Conservation (phyloP, 805 yeast species). For the Myxozyma monticola region DNA sequence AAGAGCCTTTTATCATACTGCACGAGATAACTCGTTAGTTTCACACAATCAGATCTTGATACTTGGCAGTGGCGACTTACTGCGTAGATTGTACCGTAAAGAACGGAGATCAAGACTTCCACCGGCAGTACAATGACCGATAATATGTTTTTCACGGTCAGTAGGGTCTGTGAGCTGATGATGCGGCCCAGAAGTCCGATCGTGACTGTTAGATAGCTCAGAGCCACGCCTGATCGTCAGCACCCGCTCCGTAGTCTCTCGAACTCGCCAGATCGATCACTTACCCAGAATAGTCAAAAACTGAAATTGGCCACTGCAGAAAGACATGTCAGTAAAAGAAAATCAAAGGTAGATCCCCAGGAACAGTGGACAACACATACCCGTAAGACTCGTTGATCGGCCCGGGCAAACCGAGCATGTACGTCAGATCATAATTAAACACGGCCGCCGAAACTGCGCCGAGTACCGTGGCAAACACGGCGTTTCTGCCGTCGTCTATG, state of each 20-base stretch:
- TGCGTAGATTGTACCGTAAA: slow-evolving; percentile 19
- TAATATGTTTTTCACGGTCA: slow-evolving; percentile 9
- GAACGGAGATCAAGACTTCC: slow-evolving; percentile 20
- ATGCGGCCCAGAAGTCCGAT: slow-evolving; percentile 18
- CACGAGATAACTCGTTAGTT: neutral
- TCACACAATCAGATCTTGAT: neutral
- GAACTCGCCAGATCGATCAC: neutral
- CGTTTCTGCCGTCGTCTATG: too few relatives aligned
- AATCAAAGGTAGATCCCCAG: neutral
- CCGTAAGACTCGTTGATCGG: slow-evolving; percentile 17
- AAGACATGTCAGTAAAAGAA: neutral
- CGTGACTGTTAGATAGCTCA: slow-evolving; percentile 20
- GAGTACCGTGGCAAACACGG: too few relatives aligned
- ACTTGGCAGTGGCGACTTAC: slow-evolving; percentile 2
- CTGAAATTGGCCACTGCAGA: slow-evolving; percentile 22
- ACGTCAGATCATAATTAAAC: slow-evolving; percentile 15
- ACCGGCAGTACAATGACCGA: slow-evolving; percentile 15
- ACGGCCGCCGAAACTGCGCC: slow-evolving; percentile 6
- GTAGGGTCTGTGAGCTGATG: slow-evolving; percentile 9
- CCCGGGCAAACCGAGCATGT: slow-evolving; percentile 2
- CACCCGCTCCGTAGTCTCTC: neutral
- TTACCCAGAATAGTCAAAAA: slow-evolving; percentile 23
- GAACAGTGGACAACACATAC: slow-evolving; percentile 1
- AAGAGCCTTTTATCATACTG: slow-evolving; percentile 12
- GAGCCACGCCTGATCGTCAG: slow-evolving; percentile 9